Evolutionary conservation across 140 eudicot species (phyloP).

Genomic region (Senecio squalidus): DNA sequence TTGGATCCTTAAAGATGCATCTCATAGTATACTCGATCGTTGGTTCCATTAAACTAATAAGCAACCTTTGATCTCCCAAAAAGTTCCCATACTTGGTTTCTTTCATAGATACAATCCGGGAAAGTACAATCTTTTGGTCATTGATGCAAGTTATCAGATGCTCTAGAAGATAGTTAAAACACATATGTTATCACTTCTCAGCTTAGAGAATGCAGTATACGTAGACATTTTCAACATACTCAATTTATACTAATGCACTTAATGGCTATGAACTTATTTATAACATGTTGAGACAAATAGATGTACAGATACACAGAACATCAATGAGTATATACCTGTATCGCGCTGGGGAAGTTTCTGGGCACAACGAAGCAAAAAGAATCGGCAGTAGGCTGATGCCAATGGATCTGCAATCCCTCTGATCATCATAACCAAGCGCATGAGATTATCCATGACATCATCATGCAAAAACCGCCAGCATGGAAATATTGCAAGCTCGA

Average conservation of each 20-base stretch:
- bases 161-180: constrained; percentile 35
- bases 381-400: constrained; percentile 73
- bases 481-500: constrained; percentile 79
- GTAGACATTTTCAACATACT: neutral
- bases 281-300: neutral
- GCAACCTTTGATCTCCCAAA: constrained; percentile 38
- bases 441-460: constrained; percentile 38
- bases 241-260: neutral
- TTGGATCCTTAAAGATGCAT: constrained; percentile 49
- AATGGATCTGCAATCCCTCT: constrained; percentile 85
- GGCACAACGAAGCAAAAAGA: constrained; percentile 58
- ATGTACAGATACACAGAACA: neutral
- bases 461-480: constrained; percentile 76
- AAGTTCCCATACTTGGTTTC: constrained; percentile 29
- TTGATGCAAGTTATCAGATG: constrained; percentile 51
- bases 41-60: constrained; percentile 70
- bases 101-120: constrained; percentile 32
- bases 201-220: neutral
- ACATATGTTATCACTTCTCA: constrained; percentile 17
- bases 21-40: constrained; percentile 63
- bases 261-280: neutral
- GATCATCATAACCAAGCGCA: constrained; percentile 68
- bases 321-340: constrained; percentile 36
- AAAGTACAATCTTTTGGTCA: constrained; percentile 41
- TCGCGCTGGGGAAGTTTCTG: constrained; percentile 48